Evolutionary conservation across 768 basidiomycete species (phyloP).

Genomic region (Rhizopogon roseolus): DNA sequence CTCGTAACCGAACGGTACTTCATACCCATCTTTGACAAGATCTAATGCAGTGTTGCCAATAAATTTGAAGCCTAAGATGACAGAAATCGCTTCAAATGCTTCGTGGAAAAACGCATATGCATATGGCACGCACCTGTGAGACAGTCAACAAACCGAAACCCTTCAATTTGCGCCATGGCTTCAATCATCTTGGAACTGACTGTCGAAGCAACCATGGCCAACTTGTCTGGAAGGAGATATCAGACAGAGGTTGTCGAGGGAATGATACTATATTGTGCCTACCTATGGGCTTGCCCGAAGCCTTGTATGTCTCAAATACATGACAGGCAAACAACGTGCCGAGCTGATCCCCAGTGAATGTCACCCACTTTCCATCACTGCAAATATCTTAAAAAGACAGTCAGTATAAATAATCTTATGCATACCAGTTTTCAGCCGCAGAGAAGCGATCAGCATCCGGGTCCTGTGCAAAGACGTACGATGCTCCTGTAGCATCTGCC

Average conservation of each 20-base stretch:
- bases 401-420: neutral
- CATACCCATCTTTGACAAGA: slow-evolving; percentile 60
- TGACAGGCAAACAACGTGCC: slow-evolving; percentile 54
- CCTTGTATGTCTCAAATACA: slow-evolving; percentile 40
- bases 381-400: slow-evolving; percentile 1
- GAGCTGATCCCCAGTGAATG: slow-evolving; percentile 84
- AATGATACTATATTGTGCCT: slow-evolving; percentile 14
- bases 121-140: slow-evolving; percentile 56
- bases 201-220: slow-evolving; percentile 86
- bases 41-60: slow-evolving; percentile 79
- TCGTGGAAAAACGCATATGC: neutral
- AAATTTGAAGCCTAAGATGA: slow-evolving; percentile 72
- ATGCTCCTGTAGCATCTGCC: slow-evolving; percentile 47
- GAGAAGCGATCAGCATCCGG: slow-evolving; percentile 85
- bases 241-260: slow-evolving; percentile 41
- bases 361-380: slow-evolving; percentile 51
- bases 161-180: slow-evolving; percentile 67
- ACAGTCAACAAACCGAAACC: slow-evolving; percentile 82
- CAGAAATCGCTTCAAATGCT: neutral
- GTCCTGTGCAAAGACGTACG: slow-evolving; percentile 82
- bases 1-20: slow-evolving; percentile 82
- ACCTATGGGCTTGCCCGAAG: slow-evolving; percentile 42
- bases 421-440: slow-evolving; percentile 66
- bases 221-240: slow-evolving; percentile 42
- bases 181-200: slow-evolving; percentile 91